Evolutionary conservation across 768 basidiomycete species (phyloP).

Genomic region (Collybiopsis luxurians): DNA sequence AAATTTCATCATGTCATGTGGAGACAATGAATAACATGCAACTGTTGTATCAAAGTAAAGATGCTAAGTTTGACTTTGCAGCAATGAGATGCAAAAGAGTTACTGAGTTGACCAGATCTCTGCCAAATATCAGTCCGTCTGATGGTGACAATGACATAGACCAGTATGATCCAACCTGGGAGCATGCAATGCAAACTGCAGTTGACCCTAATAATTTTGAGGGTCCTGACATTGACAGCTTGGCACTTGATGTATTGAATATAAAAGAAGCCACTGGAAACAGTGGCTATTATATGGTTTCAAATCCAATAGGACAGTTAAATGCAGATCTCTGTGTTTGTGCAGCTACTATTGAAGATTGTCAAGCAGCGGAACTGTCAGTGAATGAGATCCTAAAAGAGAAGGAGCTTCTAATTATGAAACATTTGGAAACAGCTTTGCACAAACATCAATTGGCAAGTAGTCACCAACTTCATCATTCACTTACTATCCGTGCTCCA

Average conservation of each 20-base stretch:
- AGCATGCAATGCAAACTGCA: background rate
- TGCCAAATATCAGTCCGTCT: too few relatives aligned
- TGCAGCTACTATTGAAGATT: background rate
- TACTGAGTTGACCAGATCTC: background rate
- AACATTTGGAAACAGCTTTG: background rate
- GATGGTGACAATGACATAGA: background rate
- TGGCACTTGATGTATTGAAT: too few relatives aligned
- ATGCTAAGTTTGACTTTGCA: background rate
- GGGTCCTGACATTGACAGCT: background rate
- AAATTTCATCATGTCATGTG: too few relatives aligned
- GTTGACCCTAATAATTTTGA: background rate
- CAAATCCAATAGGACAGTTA: too few relatives aligned
- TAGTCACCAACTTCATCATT: too few relatives aligned
- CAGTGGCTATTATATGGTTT: background rate
- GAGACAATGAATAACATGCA: conserved; percentile 1
- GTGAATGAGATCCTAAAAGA: background rate
- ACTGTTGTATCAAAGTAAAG: background rate
- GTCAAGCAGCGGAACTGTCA: background rate
- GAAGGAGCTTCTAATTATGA: background rate
- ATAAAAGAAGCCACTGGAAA: too few relatives aligned
- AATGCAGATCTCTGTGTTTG: background rate
- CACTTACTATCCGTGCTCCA: too few relatives aligned
- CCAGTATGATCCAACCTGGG: background rate
- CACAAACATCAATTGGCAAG: too few relatives aligned
- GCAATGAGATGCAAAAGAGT: background rate